These are phyloP conservation scores for Debaryomyces nepalensis DNA, from an alignment of 1,139 yeast genomes.

Conservation along the genomic window DNA sequence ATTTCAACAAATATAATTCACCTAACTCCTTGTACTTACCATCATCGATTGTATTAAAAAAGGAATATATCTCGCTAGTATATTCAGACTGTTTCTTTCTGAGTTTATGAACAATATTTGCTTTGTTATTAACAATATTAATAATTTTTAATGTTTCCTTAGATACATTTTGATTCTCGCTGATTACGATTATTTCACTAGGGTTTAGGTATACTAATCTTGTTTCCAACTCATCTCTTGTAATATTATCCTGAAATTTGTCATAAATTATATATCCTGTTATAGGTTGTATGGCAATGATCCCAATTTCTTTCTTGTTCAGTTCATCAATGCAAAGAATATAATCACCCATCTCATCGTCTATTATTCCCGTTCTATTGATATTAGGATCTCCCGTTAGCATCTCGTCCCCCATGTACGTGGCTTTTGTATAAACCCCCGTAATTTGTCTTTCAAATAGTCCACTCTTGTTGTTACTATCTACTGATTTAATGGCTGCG, in stretches of 20 bases:
- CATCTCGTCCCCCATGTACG: slow-evolving; percentile 70
- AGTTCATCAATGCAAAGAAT: slow-evolving; percentile 34
- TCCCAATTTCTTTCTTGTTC: slow-evolving; percentile 29
- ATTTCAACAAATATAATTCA: slow-evolving; percentile 32
- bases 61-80: slow-evolving; percentile 22
- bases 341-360: slow-evolving; percentile 32
- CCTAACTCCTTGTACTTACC: slow-evolving; percentile 22
- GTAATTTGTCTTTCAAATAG: slow-evolving; percentile 73
- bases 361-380: slow-evolving; percentile 18
- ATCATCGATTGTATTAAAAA: slow-evolving; percentile 20
- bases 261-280: slow-evolving; percentile 83
- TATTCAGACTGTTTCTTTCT: slow-evolving; percentile 11
- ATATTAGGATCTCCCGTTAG: slow-evolving; percentile 20
- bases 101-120: slow-evolving; percentile 18
- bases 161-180: slow-evolving; percentile 31
- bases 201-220: slow-evolving; percentile 76
- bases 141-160: slow-evolving; percentile 31
- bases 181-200: slow-evolving; percentile 63
- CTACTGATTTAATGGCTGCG: slow-evolving; percentile 63
- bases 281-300: slow-evolving; percentile 74
- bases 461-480: slow-evolving; percentile 47
- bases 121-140: slow-evolving; percentile 22
- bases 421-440: slow-evolving; percentile 80
- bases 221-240: slow-evolving; percentile 69
- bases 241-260: slow-evolving; percentile 57